These are phyloP conservation scores for Speleostelium caveatum DNA, from an alignment of 78 protist genomes.

Conservation along the genomic window DNA sequence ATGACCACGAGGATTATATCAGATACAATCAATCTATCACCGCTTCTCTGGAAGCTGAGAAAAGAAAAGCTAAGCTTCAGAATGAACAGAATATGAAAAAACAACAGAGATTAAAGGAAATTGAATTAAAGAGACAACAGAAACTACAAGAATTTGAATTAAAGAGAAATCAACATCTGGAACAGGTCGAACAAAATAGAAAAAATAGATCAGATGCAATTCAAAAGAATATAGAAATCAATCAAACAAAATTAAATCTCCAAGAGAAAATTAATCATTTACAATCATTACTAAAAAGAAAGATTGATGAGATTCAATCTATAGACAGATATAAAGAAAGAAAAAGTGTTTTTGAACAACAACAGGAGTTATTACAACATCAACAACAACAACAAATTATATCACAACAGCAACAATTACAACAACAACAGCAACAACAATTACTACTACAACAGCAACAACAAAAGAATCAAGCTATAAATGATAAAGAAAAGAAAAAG, in stretches of 20 bases:
- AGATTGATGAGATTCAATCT: background rate
- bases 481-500: background rate
- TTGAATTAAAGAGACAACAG: too few relatives aligned
- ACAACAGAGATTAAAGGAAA: too few relatives aligned
- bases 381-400: background rate
- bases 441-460: background rate
- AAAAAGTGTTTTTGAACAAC: too few relatives aligned
- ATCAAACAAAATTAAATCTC: too few relatives aligned
- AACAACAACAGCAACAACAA: background rate
- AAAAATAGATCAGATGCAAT: too few relatives aligned
- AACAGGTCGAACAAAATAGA: background rate
- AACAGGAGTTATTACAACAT: too few relatives aligned
- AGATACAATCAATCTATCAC: background rate
- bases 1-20: slow-evolving; percentile 48
- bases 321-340: background rate
- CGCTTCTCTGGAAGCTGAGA: too few relatives aligned
- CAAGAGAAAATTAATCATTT: background rate
- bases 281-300: background rate
- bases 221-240: too few relatives aligned
- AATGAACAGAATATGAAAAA: too few relatives aligned
- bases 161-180: too few relatives aligned
- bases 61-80: too few relatives aligned
- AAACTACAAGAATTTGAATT: too few relatives aligned
- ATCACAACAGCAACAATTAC: background rate
- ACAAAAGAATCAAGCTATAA: background rate